Evolutionary conservation across 73 alveolate genomes (phyloP).

Genomic region (Diophrys sp.): DNA sequence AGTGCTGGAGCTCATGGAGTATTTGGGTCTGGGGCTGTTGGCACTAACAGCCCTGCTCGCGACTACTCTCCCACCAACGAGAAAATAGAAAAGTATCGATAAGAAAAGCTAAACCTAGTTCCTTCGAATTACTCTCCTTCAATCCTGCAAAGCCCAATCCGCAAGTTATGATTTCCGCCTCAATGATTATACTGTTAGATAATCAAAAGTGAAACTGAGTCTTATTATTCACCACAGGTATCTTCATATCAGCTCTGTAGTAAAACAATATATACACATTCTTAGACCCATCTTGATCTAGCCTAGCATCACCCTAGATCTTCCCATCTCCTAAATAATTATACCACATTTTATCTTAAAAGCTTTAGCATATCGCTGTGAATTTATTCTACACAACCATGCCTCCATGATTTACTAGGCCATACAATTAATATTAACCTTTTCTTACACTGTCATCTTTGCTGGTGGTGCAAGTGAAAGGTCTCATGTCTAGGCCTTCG

Average conservation of each 20-base stretch:
- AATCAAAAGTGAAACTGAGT: no score
- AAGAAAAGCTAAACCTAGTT: no score
- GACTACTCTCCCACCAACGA: no score
- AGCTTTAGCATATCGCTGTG: conserved; percentile 5
- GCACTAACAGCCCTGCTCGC: no score
- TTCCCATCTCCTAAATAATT: conserved; percentile 22
- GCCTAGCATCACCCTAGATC: neutral
- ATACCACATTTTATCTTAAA: conserved; percentile 27
- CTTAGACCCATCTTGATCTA: conserved; percentile 22
- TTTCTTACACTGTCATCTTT: conserved; percentile 29
- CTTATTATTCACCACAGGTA: no score
- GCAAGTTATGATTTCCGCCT: no score
- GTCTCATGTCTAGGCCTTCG: conserved; percentile 18
- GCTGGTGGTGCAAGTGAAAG: conserved; percentile 10
- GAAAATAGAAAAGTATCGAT: no score
- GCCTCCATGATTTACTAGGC: conserved; percentile 24
- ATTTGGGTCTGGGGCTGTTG: no score
- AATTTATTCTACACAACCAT: conserved; percentile 26
- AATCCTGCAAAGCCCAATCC: no score
- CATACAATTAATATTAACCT: conserved; percentile 29
- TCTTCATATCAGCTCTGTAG: conserved; percentile 35
- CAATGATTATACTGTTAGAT: no score
- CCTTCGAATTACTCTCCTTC: no score
- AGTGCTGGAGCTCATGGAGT: no score
- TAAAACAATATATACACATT: conserved; percentile 27